Percentiles rank a stretch among this genome's conserved stretches.
These are phyloP conservation scores for Colletotrichum somersetense DNA, from an alignment of 2,329 filamentous ascomycete genomes.

Conservation along the genomic window DNA sequence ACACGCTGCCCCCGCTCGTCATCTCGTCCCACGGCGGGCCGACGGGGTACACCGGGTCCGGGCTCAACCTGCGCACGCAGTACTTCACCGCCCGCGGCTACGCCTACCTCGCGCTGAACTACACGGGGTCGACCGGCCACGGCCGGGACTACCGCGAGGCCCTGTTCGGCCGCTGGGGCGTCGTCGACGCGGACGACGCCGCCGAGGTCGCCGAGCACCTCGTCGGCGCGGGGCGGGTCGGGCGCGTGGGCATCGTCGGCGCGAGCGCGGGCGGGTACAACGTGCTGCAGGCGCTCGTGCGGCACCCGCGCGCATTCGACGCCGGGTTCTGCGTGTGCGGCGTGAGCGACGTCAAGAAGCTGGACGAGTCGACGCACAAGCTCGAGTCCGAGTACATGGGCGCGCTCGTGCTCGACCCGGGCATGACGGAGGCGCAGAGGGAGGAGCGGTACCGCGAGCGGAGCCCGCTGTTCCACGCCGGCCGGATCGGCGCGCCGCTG, in stretches of 20 bases:
- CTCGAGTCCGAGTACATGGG: conserved; percentile 67
- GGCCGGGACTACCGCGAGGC: conserved; percentile 63
- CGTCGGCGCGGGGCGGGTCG: conserved; percentile 51
- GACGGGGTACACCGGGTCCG: conserved; percentile 58
- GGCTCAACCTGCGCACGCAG: conserved; percentile 60
- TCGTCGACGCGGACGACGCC: conserved; percentile 64
- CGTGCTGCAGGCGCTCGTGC: conserved; percentile 62
- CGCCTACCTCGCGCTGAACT: conserved; percentile 64
- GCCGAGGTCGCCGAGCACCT: conserved; percentile 61
- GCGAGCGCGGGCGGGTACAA: conserved; percentile 67
- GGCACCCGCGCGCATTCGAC: conserved; percentile 61
- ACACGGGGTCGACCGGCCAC: conserved; percentile 65
- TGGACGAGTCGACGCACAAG: conserved; percentile 65
- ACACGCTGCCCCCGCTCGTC: conserved; percentile 61
- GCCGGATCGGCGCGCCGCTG: conserved; percentile 63
- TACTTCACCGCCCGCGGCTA: conserved; percentile 68
- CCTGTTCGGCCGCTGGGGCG: conserved; percentile 64
- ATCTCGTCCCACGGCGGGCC: conserved; percentile 65
- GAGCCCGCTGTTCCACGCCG: conserved; percentile 62
- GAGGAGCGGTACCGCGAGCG: conserved; percentile 58
- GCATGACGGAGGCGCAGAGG: conserved; percentile 54
- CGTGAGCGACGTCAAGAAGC: conserved; percentile 62
- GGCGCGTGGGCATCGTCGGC: conserved; percentile 62
- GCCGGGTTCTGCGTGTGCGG: conserved; percentile 64
- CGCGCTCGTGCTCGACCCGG: conserved; percentile 55